Percentiles rank a stretch among this genome's conserved stretches.
These are phyloP conservation scores for Neophaeococcomyces mojaviensis DNA, from an alignment of 2,329 filamentous ascomycete genomes.

Conservation along the genomic window DNA sequence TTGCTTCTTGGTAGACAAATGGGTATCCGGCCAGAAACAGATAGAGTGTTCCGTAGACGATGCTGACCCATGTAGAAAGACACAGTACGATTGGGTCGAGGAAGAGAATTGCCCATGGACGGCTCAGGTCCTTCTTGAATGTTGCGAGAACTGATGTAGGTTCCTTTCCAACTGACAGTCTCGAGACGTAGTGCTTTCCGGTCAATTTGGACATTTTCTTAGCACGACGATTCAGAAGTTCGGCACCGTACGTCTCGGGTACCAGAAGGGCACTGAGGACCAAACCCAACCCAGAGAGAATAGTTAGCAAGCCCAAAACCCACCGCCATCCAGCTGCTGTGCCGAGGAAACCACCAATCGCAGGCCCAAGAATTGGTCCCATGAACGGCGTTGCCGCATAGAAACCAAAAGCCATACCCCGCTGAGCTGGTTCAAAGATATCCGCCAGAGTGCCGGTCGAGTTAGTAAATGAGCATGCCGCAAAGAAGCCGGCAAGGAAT, in stretches of 20 bases:
- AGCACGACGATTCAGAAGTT: slow-evolving; percentile 45
- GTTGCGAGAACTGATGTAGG: slow-evolving; percentile 26
- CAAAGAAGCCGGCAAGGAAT: slow-evolving; percentile 43
- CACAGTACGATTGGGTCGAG: slow-evolving; percentile 61
- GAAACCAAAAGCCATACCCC: slow-evolving; percentile 59
- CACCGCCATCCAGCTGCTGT: slow-evolving; percentile 53
- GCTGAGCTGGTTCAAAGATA: slow-evolving; percentile 51
- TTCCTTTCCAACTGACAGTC: slow-evolving; percentile 38
- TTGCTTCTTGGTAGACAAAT: slow-evolving; percentile 56
- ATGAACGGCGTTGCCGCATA: slow-evolving; percentile 42
- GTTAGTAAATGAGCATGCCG: slow-evolving; percentile 55
- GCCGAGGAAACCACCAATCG: slow-evolving; percentile 37
- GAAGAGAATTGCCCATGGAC: slow-evolving; percentile 63
- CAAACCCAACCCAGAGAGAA: slow-evolving; percentile 56
- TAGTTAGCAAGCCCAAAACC: slow-evolving; percentile 56
- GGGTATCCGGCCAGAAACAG: slow-evolving; percentile 55
- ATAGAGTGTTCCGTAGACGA: slow-evolving; percentile 39
- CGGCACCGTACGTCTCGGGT: slow-evolving; percentile 54
- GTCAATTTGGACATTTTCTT: slow-evolving; percentile 44
- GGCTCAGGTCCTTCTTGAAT: slow-evolving; percentile 49
- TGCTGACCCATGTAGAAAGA: slow-evolving; percentile 48
- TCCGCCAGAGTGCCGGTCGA: slow-evolving; percentile 62
- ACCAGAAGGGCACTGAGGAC: slow-evolving; percentile 44
- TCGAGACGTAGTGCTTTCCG: slow-evolving; percentile 50
- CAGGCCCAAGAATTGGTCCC: slow-evolving; percentile 52